phyloP scores from a whole-genome alignment of 768 basidiomycete genomes.

The Mycena chlorophos region DNA sequence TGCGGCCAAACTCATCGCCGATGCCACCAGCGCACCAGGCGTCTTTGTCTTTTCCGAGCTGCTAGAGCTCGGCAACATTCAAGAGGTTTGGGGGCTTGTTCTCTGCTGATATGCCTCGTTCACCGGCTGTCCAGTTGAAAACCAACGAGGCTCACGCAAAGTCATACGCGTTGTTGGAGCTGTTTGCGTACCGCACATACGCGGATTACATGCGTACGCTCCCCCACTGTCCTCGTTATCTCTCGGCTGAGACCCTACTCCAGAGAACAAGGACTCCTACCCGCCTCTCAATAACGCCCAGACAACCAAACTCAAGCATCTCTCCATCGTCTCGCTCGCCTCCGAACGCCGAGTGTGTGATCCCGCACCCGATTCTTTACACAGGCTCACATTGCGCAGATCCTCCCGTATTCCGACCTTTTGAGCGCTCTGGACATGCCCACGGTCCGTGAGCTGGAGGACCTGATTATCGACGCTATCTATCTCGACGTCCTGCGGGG shows the following conservation, averaged over 20 bases:
- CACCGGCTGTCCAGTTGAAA: conserved; percentile 51
- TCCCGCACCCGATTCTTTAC: neutral
- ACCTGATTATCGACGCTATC: conserved; percentile 95
- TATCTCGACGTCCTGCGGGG: conserved; percentile 89
- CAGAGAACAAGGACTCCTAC: conserved; percentile 65
- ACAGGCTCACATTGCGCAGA: conserved; percentile 41
- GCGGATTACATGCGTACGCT: conserved; percentile 77
- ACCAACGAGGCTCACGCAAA: conserved; percentile 63
- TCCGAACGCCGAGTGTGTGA: conserved; percentile 68
- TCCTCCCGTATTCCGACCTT: conserved; percentile 78
- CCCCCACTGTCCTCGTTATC: neutral
- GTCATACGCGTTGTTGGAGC: conserved; percentile 65
- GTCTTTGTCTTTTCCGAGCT: conserved; percentile 93
- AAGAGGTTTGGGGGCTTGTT: conserved; percentile 58
- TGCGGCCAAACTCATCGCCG: conserved; percentile 83
- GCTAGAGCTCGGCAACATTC: conserved; percentile 77
- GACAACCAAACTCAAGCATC: conserved; percentile 85
- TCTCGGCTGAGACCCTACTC: conserved; percentile 7
- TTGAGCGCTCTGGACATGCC: conserved; percentile 71
- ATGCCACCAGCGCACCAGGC: conserved; percentile 85
- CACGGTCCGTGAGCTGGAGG: conserved; percentile 86
- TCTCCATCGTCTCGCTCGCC: conserved; percentile 86
- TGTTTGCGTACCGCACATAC: conserved; percentile 91
- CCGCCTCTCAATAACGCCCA: conserved; percentile 75
- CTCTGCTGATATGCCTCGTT: neutral